Evolutionary conservation across 2,329 filamentous ascomycete genomes (phyloP).

Genomic region (Neonectria faginata): DNA sequence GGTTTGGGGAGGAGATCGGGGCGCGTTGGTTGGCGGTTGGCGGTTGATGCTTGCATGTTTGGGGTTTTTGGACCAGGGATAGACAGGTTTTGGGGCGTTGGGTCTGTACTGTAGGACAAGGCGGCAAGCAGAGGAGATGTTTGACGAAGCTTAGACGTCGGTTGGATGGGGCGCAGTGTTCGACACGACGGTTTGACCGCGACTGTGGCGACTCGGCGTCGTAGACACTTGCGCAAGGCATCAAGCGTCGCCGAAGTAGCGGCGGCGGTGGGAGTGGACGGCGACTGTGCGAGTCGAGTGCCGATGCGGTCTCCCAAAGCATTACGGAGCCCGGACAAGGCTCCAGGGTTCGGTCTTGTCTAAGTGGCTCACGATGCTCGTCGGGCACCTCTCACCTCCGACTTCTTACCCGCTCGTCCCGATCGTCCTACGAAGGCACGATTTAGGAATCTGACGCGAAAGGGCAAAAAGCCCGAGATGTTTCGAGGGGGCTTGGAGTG

Average conservation of each 20-base stretch:
- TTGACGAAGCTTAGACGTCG: slow-evolving; percentile 1
- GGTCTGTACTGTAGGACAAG: not conserved
- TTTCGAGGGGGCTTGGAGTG: slow-evolving; percentile 18
- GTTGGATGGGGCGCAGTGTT: not conserved
- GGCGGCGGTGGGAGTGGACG: not conserved
- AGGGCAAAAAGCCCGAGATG: slow-evolving; percentile 8
- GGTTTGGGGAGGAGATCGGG: slow-evolving; percentile 11
- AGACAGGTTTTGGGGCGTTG: not conserved
- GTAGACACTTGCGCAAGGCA: slow-evolving; percentile 8
- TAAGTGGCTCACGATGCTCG: slow-evolving; percentile 3
- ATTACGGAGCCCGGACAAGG: not conserved
- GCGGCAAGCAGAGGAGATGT: not conserved
- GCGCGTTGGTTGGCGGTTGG: slow-evolving; percentile 22
- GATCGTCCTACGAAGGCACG: slow-evolving; percentile 10
- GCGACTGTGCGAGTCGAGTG: slow-evolving; percentile 6
- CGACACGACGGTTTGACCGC: slow-evolving; percentile 4
- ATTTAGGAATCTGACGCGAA: slow-evolving; percentile 14
- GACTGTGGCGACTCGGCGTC: slow-evolving; percentile 24
- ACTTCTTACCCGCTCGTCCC: slow-evolving; percentile 2
- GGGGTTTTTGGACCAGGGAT: not conserved
- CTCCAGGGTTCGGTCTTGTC: not conserved
- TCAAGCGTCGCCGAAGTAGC: slow-evolving; percentile 14
- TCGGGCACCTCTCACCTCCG: not conserved
- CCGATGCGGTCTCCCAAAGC: not conserved
- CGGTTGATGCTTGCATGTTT: not conserved